Evolutionary conservation across 169 alveolate genomes (phyloP).

Genomic region (Theileria orientalis): DNA sequence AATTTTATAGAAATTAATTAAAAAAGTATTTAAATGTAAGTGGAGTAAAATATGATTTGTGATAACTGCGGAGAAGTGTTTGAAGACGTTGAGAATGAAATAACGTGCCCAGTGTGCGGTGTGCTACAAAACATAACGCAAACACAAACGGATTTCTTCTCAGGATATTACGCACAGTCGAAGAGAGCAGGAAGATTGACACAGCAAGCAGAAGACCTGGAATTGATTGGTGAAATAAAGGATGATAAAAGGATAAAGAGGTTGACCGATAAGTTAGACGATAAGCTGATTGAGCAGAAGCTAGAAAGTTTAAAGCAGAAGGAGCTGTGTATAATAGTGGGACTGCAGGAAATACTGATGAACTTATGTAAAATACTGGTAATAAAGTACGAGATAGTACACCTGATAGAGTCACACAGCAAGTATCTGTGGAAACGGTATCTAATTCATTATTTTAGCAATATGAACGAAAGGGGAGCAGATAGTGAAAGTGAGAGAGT

Average conservation of each 20-base stretch:
- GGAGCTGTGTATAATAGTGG: neutral
- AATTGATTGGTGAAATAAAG: too few species aligned
- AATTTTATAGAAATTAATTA: neutral
- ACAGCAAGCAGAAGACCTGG: neutral
- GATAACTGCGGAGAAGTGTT: constrained; percentile 52
- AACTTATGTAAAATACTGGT: constrained; percentile 41
- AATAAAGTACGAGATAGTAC: constrained; percentile 25
- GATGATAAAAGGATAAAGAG: too few species aligned
- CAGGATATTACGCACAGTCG: constrained; percentile 43
- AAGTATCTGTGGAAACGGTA: constrained; percentile 39
- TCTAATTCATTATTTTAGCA: neutral
- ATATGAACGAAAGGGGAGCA: too few species aligned
- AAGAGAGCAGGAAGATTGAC: constrained; percentile 27
- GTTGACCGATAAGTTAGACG: too few species aligned
- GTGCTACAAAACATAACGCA: constrained; percentile 47
- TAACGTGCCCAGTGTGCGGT: constrained; percentile 55
- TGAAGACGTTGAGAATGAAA: constrained; percentile 16
- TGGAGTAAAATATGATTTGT: constrained; percentile 17
- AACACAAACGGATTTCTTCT: constrained; percentile 38
- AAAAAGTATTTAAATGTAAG: neutral
- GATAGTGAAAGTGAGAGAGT: too few species aligned
- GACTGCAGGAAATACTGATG: constrained; percentile 38
- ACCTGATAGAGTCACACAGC: constrained; percentile 49
- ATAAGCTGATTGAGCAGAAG: neutral
- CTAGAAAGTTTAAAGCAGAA: neutral